Conservation (phyloP, 2,329 filamentous ascomycete species). For the Celoporthe dispersa region DNA sequence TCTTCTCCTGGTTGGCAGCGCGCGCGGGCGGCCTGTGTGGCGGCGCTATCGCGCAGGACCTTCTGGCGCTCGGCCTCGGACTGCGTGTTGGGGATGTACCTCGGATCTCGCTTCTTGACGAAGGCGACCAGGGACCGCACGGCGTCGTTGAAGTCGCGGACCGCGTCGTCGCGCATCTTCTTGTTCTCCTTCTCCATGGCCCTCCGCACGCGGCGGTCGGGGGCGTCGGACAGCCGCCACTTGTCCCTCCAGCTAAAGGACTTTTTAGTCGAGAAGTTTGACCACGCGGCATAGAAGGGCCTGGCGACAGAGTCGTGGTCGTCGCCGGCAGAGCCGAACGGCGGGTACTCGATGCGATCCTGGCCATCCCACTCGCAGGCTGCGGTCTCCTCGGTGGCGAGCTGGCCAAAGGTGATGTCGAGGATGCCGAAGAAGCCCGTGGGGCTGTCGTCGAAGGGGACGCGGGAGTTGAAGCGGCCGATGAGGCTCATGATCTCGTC, state of each 20-base stretch:
- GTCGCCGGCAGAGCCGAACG: constrained; percentile 80
- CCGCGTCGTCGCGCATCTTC: constrained; percentile 78
- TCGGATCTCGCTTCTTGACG: constrained; percentile 87
- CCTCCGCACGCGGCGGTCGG: constrained; percentile 80
- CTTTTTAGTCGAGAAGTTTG: constrained; percentile 81
- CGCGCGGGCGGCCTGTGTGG: constrained; percentile 82
- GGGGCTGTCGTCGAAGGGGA: constrained; percentile 80
- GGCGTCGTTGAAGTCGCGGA: constrained; percentile 89
- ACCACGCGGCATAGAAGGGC: constrained; percentile 82
- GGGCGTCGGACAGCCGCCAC: constrained; percentile 82
- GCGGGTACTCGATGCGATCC: constrained; percentile 70
- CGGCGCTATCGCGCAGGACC: constrained; percentile 74
- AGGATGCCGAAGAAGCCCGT: constrained; percentile 85
- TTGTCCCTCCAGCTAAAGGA: constrained; percentile 88
- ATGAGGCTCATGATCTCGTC: constrained; percentile 80
- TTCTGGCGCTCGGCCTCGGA: constrained; percentile 82
- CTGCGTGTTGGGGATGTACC: constrained; percentile 77
- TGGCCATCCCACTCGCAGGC: constrained; percentile 72
- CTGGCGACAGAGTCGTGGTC: constrained; percentile 76
- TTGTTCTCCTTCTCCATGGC: constrained; percentile 96
- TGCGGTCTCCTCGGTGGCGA: constrained; percentile 79
- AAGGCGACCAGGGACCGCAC: constrained; percentile 86
- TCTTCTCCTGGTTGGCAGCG: constrained; percentile 79
- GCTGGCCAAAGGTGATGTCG: constrained; percentile 74
- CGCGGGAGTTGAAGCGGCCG: constrained; percentile 75